Evolutionary conservation across 805 yeast genomes (phyloP), one percentile per base, ranked within the genome.

Genomic region (Vanderwaltozyma verrucispora): DNA sequence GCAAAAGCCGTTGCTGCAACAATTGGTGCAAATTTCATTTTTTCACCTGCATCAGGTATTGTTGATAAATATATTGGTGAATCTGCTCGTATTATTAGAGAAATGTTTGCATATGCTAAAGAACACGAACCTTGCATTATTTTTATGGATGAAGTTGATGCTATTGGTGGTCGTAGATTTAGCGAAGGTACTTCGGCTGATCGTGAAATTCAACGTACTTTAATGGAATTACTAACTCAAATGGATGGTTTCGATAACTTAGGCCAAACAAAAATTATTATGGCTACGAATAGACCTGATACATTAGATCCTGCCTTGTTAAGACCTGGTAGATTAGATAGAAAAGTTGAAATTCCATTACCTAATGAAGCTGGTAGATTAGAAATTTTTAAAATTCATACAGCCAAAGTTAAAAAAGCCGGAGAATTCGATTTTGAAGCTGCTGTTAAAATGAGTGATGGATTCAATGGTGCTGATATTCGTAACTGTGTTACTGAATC

Each of bases 221-320:
- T 89, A 57, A 88, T 89, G 97, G 98, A 89, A 64, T 69, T 89
- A 56, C 73, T 89, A 52, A 89, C 89, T 59, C 97, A 92, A 65
- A 88, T 89, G 97, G 98, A 89, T 62, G 98, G 98, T 42, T 89
- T 89, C 61, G 97, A 89, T 60, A 82, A 86, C 41, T 71, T 89
- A 54, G 98, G 98, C 20, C 95, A 87, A 63, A 89, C 98, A 2
- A 89, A 89, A 66, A 87, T 89, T 37, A 89, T 89, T 54, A 89
- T 89, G 98, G 98, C 98, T 25, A 89, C 98, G n/a, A 89, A 89
- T 63, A 77, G 98, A 65, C 98, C 98, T 10, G 98, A 89, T 59
- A 92, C 97, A 11, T 71, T 89, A 47, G 98, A 89, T 63, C 98
- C 98, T 12, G 98, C 98, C 4, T 71, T 89, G 50, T 72, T 89